phyloP scores from a whole-genome alignment of 805 yeast species.

The Nematodospora valgi region DNA sequence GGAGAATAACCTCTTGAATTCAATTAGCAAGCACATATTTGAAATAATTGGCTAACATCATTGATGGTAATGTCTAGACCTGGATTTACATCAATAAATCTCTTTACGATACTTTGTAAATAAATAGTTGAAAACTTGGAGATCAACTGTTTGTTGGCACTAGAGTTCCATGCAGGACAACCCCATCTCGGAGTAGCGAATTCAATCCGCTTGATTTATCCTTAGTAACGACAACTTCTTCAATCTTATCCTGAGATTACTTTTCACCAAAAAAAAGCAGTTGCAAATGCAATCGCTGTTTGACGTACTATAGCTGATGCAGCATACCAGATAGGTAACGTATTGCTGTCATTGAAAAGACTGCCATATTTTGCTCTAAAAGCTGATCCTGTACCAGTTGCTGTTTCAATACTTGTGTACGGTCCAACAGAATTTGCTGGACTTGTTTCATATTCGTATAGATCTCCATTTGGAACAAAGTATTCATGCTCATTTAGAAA shows the following conservation, averaged over 20 bases:
- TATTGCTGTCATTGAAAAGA: slow-evolving; percentile 34
- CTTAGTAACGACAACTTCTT: slow-evolving; percentile 46
- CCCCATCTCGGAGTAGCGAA: slow-evolving; percentile 54
- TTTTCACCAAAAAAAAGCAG: slow-evolving; percentile 53
- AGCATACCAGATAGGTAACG: slow-evolving; percentile 52
- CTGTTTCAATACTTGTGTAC: slow-evolving; percentile 52
- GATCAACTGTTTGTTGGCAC: slow-evolving; percentile 2
- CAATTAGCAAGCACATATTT: slow-evolving; percentile 74
- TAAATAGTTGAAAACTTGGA: slow-evolving; percentile 28
- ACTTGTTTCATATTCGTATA: slow-evolving; percentile 50
- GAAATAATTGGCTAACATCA: slow-evolving; percentile 54
- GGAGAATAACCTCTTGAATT: slow-evolving; percentile 66
- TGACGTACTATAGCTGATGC: slow-evolving; percentile 53
- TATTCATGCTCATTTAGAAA: slow-evolving; percentile 54
- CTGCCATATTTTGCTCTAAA: slow-evolving; percentile 48
- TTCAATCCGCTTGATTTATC: slow-evolving; percentile 49
- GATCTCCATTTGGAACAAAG: slow-evolving; percentile 35
- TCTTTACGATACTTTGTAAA: slow-evolving; percentile 48
- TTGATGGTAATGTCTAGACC: slow-evolving; percentile 47
- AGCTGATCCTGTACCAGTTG: slow-evolving; percentile 45
- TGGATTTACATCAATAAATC: slow-evolving; percentile 55
- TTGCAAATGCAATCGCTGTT: slow-evolving; percentile 53
- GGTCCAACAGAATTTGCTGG: slow-evolving; percentile 42
- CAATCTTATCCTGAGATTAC: slow-evolving; percentile 31
- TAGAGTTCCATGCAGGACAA: slow-evolving; percentile 34